Conservation (phyloP, 257 asterid species). For the Gentiana dahurica region DNA sequence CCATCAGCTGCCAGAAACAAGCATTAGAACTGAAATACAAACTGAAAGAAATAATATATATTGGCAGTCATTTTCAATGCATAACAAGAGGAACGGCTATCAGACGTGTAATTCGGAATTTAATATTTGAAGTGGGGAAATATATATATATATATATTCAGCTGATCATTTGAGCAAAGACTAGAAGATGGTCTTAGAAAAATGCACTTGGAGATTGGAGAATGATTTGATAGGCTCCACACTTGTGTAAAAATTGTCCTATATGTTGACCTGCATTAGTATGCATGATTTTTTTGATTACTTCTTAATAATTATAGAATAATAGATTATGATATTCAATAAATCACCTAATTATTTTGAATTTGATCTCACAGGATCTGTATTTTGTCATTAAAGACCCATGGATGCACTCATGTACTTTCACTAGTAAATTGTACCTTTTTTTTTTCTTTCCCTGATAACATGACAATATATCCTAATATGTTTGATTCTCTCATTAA, state of each 20-base stretch:
- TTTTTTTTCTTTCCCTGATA: no score
- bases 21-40: slow-evolving; percentile 8
- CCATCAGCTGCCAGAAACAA: slow-evolving; percentile 11
- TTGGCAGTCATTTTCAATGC: slow-evolving; percentile 7
- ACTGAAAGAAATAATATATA: slow-evolving; percentile 18
- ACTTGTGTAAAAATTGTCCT: slow-evolving; percentile 31
- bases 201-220: slow-evolving; percentile 34
- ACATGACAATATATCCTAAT: no score
- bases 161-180: slow-evolving; percentile 16
- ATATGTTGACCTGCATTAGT: slow-evolving; percentile 25
- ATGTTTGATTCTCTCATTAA: no score
- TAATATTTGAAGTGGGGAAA: slow-evolving; percentile 7
- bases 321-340: not conserved
- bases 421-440: no score
- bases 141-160: not conserved
- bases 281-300: slow-evolving; percentile 13
- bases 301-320: slow-evolving; percentile 2
- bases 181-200: slow-evolving; percentile 25
- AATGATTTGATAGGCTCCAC: slow-evolving; percentile 38
- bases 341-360: slow-evolving; percentile 10
- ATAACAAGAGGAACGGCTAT: slow-evolving; percentile 20
- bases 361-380: slow-evolving; percentile 6
- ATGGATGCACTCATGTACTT: not conserved
- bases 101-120: slow-evolving; percentile 26
- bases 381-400: slow-evolving; percentile 2